Evolutionary conservation across 2,329 filamentous ascomycete genomes (phyloP).

Genomic region (Penicillium verrucosum): DNA sequence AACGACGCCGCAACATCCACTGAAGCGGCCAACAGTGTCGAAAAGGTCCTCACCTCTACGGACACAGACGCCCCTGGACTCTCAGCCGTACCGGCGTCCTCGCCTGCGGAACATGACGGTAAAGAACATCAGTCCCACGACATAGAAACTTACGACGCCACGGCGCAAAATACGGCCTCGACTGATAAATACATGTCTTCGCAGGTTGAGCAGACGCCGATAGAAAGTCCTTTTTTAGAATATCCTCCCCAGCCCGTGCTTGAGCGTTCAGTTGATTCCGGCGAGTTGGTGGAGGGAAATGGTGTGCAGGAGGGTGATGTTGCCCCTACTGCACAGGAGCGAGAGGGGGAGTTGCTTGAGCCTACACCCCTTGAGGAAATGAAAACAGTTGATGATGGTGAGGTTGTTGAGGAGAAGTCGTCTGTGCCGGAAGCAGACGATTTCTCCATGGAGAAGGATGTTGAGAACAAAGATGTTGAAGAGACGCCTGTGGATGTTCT

Average conservation of each 20-base stretch:
- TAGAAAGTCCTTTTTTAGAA: slow-evolving; percentile 32
- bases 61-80: slow-evolving; percentile 21
- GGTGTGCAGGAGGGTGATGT: slow-evolving; percentile 10
- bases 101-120: slow-evolving; percentile 43
- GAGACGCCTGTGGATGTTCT: slow-evolving; percentile 8
- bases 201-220: slow-evolving; percentile 43
- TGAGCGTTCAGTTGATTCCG: slow-evolving; percentile 26
- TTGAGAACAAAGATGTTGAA: background rate
- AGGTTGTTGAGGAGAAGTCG: background rate
- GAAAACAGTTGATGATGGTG: background rate
- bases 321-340: background rate
- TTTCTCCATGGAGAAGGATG: background rate
- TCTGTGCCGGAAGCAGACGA: slow-evolving; percentile 6
- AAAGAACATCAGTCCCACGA: slow-evolving; percentile 46
- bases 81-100: slow-evolving; percentile 28
- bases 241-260: slow-evolving; percentile 32
- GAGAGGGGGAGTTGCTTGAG: slow-evolving; percentile 6
- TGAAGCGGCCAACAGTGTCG: slow-evolving; percentile 8
- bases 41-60: slow-evolving; percentile 13
- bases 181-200: slow-evolving; percentile 45
- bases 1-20: slow-evolving; percentile 8
- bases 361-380: background rate
- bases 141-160: slow-evolving; percentile 35
- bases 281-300: slow-evolving; percentile 16
- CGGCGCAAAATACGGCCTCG: slow-evolving; percentile 41